Conservation (phyloP, 352 stramenopile species). For the Pythium vanterpoolii region DNA sequence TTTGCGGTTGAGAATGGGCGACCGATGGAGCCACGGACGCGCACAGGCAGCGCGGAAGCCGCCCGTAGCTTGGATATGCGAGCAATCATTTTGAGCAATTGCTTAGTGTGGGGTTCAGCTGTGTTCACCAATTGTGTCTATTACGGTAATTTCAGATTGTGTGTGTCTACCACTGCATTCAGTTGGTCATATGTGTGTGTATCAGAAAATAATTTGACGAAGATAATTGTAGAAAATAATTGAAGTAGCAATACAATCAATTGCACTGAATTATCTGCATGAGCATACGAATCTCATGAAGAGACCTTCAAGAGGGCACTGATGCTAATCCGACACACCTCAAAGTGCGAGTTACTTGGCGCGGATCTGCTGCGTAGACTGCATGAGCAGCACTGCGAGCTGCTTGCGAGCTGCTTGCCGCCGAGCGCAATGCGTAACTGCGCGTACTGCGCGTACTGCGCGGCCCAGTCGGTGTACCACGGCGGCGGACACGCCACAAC, state of each 20-base stretch:
- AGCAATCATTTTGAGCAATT: conserved; percentile 1
- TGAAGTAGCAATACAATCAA: no score
- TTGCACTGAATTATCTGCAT: no score
- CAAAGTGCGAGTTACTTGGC: conserved; percentile 12
- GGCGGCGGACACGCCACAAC: conserved; percentile 29
- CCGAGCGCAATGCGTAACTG: conserved; percentile 24
- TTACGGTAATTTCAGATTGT: no score
- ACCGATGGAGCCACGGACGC: not conserved
- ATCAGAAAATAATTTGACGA: no score
- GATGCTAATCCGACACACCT: no score
- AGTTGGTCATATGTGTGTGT: no score
- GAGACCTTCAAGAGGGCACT: no score
- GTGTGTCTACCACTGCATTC: no score
- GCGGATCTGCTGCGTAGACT: conserved; percentile 25
- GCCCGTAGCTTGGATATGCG: not conserved
- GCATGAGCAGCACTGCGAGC: conserved; percentile 27
- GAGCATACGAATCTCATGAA: no score
- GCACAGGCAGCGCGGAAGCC: not conserved
- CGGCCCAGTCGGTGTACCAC: conserved; percentile 21
- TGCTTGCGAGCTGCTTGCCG: no score
- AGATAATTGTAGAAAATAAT: no score
- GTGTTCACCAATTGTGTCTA: no score
- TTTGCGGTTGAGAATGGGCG: conserved; percentile 5
- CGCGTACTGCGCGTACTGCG: conserved; percentile 17
- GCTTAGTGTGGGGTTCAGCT: not conserved